Conservation (phyloP, 1,284 basidiomycete genomes). For the Ganoderma multipileum region DNA sequence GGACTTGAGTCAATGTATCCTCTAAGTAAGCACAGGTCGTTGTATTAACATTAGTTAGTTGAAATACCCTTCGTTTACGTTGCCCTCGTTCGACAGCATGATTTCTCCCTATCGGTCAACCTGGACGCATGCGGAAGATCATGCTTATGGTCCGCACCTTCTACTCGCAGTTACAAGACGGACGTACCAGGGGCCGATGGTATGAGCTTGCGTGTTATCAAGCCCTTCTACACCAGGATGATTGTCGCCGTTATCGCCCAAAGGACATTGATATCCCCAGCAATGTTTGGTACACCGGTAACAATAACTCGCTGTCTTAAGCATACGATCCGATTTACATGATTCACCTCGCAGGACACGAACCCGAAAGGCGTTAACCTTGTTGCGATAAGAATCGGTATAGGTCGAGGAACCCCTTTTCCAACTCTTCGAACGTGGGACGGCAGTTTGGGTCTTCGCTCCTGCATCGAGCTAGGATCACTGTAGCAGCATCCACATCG, state of each 20-base stretch:
- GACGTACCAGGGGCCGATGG: too few species aligned
- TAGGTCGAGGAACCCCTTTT: not conserved
- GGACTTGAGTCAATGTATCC: conserved; percentile 26
- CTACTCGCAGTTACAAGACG: too few species aligned
- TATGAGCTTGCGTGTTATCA: too few species aligned
- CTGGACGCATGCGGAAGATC: too few species aligned
- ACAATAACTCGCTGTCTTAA: too few species aligned
- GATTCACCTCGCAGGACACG: not conserved
- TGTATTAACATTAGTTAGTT: conserved; percentile 24
- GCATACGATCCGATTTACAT: too few species aligned
- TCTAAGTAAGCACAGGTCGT: conserved; percentile 23
- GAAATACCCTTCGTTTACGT: conserved; percentile 17
- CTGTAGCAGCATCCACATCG: not conserved
- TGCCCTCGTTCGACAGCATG: not conserved
- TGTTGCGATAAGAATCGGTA: not conserved
- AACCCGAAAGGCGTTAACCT: not conserved
- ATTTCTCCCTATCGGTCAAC: too few species aligned
- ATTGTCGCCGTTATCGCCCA: too few species aligned
- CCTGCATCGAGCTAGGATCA: conserved; percentile 1
- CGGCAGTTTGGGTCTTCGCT: conserved; percentile 2
- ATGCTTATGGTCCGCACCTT: too few species aligned
- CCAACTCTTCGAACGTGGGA: not conserved
- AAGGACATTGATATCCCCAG: too few species aligned
- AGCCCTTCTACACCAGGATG: too few species aligned
- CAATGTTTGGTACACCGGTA: too few species aligned